Evolutionary conservation across 2,329 filamentous ascomycete species (phyloP), one percentile per base, ranked within the genome.

Genomic region (Tolypocladium ophioglossoides): DNA sequence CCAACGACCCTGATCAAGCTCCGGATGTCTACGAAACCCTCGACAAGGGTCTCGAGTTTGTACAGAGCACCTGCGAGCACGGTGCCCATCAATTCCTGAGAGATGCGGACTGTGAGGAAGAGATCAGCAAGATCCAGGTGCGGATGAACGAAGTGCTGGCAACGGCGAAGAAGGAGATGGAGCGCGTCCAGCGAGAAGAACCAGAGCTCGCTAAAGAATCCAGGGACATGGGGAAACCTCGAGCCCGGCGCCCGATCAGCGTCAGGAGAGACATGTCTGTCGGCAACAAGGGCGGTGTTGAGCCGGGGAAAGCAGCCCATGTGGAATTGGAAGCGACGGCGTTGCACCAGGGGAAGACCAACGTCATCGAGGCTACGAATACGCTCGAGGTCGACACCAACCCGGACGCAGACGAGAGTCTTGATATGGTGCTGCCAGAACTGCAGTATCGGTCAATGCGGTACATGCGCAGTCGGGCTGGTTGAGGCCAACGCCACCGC

Each of bases 81-180:
- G 91, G 87, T 3, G 91, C 91, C 0, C 91, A 95, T 65, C 89
- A 95, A 64, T 90, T 94, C 57, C 76, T 96, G n/a, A 83, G 91
- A 27, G 87, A 91, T 52, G 91, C 91, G 12, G 86, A 94, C 63
- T 96, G 91, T 69, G 79, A 76, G n/a, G 79, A 82, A 20, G 89
- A 95, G 68, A 78, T 96, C 40, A 75, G 77, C 30, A 85, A 83
- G 49, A 86, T 91, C 52, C 81, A 84, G 63, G 74, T 77, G 55
- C 81, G 83, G 18, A 79, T 95, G 46, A 71, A 72, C 10, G 78
- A 85, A 54, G 83, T 90, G 1, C 74, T 84, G 51, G 78, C 80
- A 35, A 72, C 82, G 52, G 83, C 85, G 18, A 74, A 74, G 44
- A 76, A 76, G 52, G 83, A 88, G 67, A 76, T 82, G 58, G 76